Conservation (phyloP, 1,284 basidiomycete genomes). For the Trametes versicolor region DNA sequence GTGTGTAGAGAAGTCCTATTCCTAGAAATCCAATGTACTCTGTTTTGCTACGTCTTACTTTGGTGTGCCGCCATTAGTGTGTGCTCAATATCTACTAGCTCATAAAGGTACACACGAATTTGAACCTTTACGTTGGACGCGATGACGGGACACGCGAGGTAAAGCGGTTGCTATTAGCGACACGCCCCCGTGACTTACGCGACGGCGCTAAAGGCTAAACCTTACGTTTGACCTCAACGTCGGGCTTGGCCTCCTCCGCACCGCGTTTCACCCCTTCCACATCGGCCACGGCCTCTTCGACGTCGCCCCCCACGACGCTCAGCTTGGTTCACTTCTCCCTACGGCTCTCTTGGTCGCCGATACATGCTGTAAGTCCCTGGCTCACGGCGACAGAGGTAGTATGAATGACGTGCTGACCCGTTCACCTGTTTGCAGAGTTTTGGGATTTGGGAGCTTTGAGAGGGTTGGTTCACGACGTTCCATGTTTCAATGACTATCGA, state of each 20-base stretch:
- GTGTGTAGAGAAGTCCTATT: conserved; percentile 17
- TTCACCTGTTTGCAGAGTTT: conserved; percentile 13
- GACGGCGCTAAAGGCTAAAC: conserved; percentile 26
- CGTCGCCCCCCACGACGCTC: conserved; percentile 19
- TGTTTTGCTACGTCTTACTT: conserved; percentile 2
- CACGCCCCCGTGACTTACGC: conserved; percentile 35
- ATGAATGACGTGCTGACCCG: conserved; percentile 17
- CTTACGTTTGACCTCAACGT: conserved; percentile 28
- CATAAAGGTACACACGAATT: background rate
- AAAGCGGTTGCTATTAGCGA: conserved; percentile 31
- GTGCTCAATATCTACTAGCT: background rate
- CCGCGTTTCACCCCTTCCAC: conserved; percentile 24
- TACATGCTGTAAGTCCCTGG: conserved; percentile 33
- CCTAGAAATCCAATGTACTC: conserved; percentile 23
- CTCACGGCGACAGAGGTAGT: background rate
- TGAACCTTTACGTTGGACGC: background rate
- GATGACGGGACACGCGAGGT: background rate
- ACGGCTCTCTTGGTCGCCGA: conserved; percentile 8
- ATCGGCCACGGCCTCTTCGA: conserved; percentile 17
- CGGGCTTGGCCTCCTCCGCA: conserved; percentile 15
- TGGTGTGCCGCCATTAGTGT: too few relatives aligned
- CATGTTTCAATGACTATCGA: conserved; percentile 46
- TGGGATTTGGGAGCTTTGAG: conserved; percentile 15
- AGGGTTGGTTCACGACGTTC: conserved; percentile 26
- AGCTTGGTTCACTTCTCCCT: conserved; percentile 9